phyloP scores from a whole-genome alignment of 2,329 filamentous ascomycete species.

The Alternaria alternata region DNA sequence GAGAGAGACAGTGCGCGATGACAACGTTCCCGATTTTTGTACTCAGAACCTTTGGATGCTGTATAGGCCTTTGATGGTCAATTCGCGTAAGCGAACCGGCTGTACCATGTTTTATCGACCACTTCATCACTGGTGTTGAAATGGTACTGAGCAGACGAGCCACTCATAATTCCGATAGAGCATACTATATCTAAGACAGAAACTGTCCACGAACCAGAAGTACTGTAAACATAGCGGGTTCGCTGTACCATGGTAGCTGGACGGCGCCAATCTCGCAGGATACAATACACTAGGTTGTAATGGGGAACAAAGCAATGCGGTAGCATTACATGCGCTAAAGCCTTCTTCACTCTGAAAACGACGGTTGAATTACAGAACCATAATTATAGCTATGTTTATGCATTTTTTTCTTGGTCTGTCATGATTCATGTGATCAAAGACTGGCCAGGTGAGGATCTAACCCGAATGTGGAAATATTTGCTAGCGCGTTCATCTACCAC shows the following conservation, averaged over 20 bases:
- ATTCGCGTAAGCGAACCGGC: background rate
- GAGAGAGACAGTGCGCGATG: background rate
- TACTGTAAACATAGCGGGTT: background rate
- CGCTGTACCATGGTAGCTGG: background rate
- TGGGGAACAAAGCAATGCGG: background rate
- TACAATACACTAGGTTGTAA: background rate
- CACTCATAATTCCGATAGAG: background rate
- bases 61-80: background rate
- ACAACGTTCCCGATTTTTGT: background rate
- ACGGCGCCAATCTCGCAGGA: background rate
- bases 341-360: background rate
- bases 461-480: constrained; percentile 13
- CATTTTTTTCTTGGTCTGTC: too few relatives aligned
- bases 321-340: background rate
- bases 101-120: background rate
- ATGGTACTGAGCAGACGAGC: background rate
- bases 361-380: background rate
- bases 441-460: background rate
- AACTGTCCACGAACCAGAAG: background rate
- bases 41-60: background rate
- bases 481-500: background rate
- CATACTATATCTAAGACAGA: background rate
- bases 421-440: background rate
- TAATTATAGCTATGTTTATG: too few relatives aligned
- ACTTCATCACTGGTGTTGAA: background rate